Evolutionary conservation across 345 rosid species (phyloP).

Genomic region (Corymbia maculata): DNA sequence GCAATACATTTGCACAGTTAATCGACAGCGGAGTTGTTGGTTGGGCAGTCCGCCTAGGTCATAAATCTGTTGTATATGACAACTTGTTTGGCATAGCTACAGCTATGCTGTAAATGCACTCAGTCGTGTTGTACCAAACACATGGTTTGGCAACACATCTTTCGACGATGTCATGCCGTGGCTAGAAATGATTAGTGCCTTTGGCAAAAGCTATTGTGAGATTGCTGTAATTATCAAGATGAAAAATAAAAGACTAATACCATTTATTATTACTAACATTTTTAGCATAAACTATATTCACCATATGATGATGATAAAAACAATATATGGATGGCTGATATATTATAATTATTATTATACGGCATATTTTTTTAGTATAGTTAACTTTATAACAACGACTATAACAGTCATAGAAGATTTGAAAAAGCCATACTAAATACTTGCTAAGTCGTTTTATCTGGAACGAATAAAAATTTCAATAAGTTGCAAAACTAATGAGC

Average conservation of each 20-base stretch:
- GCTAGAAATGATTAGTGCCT: neutral
- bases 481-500: neutral
- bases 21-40: accelerated
- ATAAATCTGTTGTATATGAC: neutral
- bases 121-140: too few species aligned
- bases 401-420: neutral
- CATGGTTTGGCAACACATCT: neutral
- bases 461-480: neutral
- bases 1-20: neutral
- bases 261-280: neutral
- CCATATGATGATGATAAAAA: neutral
- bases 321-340: too few species aligned
- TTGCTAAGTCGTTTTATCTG: accelerated
- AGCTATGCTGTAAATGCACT: neutral
- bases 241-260: neutral
- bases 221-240: neutral
- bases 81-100: neutral
- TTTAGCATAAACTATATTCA: too few species aligned
- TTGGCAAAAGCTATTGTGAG: neutral
- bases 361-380: too few species aligned
- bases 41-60: neutral
- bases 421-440: neutral
- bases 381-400: neutral
- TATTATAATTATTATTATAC: too few species aligned
- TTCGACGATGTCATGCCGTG: neutral